Conservation (phyloP, 2,329 filamentous ascomycete genomes). For the Aspergillus tamarii region DNA sequence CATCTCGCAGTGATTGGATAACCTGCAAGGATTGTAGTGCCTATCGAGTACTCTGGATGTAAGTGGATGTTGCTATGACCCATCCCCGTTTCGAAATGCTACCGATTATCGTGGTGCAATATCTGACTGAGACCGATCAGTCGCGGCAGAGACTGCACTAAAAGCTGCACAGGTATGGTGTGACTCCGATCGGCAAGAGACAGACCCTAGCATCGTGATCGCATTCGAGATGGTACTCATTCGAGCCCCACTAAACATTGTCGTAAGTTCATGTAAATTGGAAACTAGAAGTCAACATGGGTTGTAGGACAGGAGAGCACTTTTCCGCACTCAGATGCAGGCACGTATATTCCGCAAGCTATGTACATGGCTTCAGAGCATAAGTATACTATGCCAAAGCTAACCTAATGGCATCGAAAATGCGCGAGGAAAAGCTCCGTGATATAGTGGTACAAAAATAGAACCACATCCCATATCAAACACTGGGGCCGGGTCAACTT, state of each 20-base stretch:
- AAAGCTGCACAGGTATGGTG: not conserved
- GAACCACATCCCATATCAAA: not conserved
- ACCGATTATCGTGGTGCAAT: not conserved
- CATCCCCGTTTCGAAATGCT: not conserved
- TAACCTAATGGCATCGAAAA: not conserved
- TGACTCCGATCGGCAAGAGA: not conserved
- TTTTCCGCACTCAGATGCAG: not conserved
- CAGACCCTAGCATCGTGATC: not conserved
- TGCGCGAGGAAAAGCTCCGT: not conserved
- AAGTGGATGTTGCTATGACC: not conserved
- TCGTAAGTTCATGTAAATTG: not conserved
- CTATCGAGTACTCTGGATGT: not conserved
- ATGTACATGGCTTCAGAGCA: no score
- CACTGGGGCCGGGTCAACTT: constrained; percentile 1
- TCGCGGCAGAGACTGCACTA: not conserved
- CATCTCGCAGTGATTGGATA: not conserved
- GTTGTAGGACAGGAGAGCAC: not conserved
- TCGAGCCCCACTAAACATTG: not conserved
- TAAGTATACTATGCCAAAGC: no score
- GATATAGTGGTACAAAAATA: not conserved
- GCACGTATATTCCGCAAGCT: no score
- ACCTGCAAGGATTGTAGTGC: not conserved
- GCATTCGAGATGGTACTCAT: rapidly evolving
- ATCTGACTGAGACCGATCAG: not conserved
- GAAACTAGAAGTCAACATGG: not conserved